These are phyloP conservation scores for Solanum appendiculatum DNA, from an alignment of 257 asterid species.

Conservation along the genomic window DNA sequence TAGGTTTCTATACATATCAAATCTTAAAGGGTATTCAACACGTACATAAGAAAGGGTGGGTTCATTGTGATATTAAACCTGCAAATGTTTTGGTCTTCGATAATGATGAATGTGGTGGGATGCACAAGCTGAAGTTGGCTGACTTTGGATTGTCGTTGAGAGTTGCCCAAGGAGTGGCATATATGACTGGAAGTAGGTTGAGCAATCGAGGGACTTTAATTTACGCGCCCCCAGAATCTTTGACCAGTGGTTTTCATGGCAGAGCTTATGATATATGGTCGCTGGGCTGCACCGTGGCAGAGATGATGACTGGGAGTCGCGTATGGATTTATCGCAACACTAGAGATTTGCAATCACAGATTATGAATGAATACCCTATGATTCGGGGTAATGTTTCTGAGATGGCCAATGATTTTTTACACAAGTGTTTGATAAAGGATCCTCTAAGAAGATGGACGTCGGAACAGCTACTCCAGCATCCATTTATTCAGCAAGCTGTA, in stretches of 20 bases:
- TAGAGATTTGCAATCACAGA: not conserved
- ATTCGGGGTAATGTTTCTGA: not conserved
- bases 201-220: not conserved
- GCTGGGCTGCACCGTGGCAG: not conserved
- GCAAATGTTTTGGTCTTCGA: not conserved
- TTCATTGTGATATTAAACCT: constrained; percentile 13
- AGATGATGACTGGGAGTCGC: not conserved
- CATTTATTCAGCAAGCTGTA: not conserved
- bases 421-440: not conserved
- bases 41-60: not conserved
- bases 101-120: not conserved
- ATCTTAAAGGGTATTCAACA: not conserved
- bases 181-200: not conserved
- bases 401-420: not conserved
- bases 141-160: constrained; percentile 5
- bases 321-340: not conserved
- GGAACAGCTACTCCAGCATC: not conserved
- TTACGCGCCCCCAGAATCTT: not conserved
- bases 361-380: not conserved
- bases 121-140: not conserved
- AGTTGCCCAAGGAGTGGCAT: not conserved
- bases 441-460: constrained; percentile 6
- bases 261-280: not conserved
- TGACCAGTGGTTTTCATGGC: not conserved
- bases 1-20: not conserved